Percentiles rank a stretch among this genome's conserved stretches.
Evolutionary conservation across 108 stramenopile genomes (phyloP).

Genomic region (Conticribra guillardii): DNA sequence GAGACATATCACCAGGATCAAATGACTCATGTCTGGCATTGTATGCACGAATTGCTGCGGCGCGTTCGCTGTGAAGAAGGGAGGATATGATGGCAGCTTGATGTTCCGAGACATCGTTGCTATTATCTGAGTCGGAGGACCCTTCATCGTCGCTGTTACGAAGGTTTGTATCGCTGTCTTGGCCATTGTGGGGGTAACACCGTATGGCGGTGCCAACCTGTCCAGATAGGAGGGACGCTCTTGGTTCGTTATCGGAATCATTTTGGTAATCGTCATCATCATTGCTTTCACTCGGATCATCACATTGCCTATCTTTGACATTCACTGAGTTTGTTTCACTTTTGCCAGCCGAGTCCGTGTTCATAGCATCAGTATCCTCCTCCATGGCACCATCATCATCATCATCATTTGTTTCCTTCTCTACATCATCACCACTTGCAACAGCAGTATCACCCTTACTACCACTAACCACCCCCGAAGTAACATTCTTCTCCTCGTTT

Average conservation of each 20-base stretch:
- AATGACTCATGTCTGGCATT: conserved; percentile 24
- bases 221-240: conserved; percentile 2
- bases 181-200: background rate
- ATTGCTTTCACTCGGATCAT: background rate
- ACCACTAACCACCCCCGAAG: background rate
- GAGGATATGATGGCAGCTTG: conserved; percentile 39
- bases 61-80: conserved; percentile 25
- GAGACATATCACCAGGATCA: conserved; percentile 26
- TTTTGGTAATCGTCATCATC: background rate
- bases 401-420: too few relatives aligned
- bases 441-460: conserved; percentile 1
- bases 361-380: too few relatives aligned
- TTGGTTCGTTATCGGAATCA: background rate
- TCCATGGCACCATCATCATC: too few relatives aligned
- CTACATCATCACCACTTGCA: too few relatives aligned
- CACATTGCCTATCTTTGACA: background rate
- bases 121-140: background rate
- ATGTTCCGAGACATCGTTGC: conserved; percentile 1
- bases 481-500: background rate
- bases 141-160: conserved; percentile 1
- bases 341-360: too few relatives aligned
- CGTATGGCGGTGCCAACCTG: background rate
- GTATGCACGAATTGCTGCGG: conserved; percentile 30
- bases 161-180: background rate
- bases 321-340: background rate